Evolutionary conservation across 1,139 yeast species (phyloP), one percentile per base, ranked within the genome.

Genomic region (Hemisphaericaspora lyxosophila): DNA sequence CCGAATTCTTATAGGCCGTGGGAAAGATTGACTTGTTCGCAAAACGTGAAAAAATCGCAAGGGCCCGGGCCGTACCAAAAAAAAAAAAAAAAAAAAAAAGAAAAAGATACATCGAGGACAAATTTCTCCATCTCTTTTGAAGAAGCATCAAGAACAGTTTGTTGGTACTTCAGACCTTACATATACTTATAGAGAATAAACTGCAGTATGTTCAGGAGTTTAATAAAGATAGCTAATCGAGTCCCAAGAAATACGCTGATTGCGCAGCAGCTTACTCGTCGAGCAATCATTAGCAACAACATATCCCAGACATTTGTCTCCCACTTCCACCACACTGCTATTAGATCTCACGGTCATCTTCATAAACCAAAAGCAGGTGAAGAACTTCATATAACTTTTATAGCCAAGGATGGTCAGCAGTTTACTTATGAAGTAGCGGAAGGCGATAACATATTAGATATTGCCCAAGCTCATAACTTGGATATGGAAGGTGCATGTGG

Each of bases 401-500:
- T 94, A 43, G 82, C 95, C 33, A 89, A 90, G 58, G 96, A 90
- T 45, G 98, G 98, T 5, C 70, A 76, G 28, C 96, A 88, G 58
- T 70, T 78, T 45, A 79, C 85, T 2, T 78, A 76, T 50, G 97
- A 89, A 54, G 97, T 85, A 2, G 85, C 94, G 2, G 96, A 85
- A 49, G 98, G 97, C 7, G 98, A 92, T 56, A 82, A 90, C 34
- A 57, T 92, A 33, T 68, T 92, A 58, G 98, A 92, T 59, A 89
- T 92, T 41, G 98, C 97, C 5, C 98, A 92, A 64, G 95, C 95
- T 4, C 68, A 90, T 56, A 85, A 89, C 52, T 65, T 92, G 44
- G 98, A 92, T 52, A 89, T 92, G 90, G 98, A 92, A 59, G 96
- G 98, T 33, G 98, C 98, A 0, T 92, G 98, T 64, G 98, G 98